These are phyloP conservation scores for Sclerotiophoma versabilis DNA, from an alignment of 2,329 filamentous ascomycete genomes.

Conservation along the genomic window DNA sequence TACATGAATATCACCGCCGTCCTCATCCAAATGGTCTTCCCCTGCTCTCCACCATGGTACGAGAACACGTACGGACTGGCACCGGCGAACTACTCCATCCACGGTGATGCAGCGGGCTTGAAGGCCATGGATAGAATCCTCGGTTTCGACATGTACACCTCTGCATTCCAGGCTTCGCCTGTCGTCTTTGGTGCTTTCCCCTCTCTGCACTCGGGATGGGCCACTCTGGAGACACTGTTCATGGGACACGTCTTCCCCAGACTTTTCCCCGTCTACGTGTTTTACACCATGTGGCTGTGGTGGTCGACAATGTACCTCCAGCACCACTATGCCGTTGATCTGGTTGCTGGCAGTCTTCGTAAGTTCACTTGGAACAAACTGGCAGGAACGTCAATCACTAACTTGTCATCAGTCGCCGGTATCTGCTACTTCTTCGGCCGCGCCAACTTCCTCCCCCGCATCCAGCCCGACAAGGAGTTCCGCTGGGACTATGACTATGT, in stretches of 20 bases:
- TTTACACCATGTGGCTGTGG: slow-evolving; percentile 93
- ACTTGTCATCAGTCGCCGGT: slow-evolving; percentile 61
- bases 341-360: slow-evolving; percentile 81
- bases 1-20: slow-evolving; percentile 92
- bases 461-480: slow-evolving; percentile 83
- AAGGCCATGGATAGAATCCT: slow-evolving; percentile 89
- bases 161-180: slow-evolving; percentile 86
- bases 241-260: slow-evolving; percentile 91
- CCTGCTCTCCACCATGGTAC: slow-evolving; percentile 96
- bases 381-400: slow-evolving; percentile 23
- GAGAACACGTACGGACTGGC: slow-evolving; percentile 91
- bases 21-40: slow-evolving; percentile 86
- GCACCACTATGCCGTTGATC: slow-evolving; percentile 94
- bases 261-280: slow-evolving; percentile 78
- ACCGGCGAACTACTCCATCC: slow-evolving; percentile 90
- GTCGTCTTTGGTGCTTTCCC: slow-evolving; percentile 96
- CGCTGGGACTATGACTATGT: slow-evolving; percentile 97
- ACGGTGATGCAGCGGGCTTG: slow-evolving; percentile 86
- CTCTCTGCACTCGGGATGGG: slow-evolving; percentile 87
- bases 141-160: slow-evolving; percentile 90
- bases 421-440: slow-evolving; percentile 83
- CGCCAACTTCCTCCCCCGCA: slow-evolving; percentile 78
- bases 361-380: slow-evolving; percentile 25
- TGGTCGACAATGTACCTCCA: slow-evolving; percentile 99
- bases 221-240: slow-evolving; percentile 88